Evolutionary conservation across 2,329 filamentous ascomycete species (phyloP).

Genomic region (Talaromyces rugulosus): DNA sequence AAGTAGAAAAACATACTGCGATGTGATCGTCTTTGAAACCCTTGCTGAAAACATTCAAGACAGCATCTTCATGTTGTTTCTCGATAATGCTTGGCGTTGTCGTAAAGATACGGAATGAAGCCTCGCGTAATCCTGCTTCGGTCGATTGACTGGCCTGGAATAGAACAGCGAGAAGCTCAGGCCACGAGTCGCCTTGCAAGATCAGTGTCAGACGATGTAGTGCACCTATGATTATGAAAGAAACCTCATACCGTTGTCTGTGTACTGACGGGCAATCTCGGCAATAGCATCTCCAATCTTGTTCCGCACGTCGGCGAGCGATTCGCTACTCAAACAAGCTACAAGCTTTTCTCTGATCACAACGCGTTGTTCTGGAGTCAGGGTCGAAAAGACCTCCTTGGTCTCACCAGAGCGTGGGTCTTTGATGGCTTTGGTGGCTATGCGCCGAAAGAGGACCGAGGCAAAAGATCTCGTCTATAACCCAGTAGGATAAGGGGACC

Average conservation of each 20-base stretch:
- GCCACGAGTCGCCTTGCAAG: constrained; percentile 71
- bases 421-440: constrained; percentile 85
- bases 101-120: constrained; percentile 90
- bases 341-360: constrained; percentile 82
- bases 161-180: constrained; percentile 77
- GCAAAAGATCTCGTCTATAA: constrained; percentile 80
- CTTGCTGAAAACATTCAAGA: constrained; percentile 80
- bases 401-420: constrained; percentile 62
- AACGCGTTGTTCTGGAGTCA: constrained; percentile 67
- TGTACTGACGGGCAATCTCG: constrained; percentile 90
- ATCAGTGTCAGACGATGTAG: neutral
- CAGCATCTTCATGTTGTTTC: constrained; percentile 88
- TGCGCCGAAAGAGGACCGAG: constrained; percentile 89
- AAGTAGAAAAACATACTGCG: constrained; percentile 50
- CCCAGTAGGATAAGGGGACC: neutral
- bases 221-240: neutral
- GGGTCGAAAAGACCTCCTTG: constrained; percentile 79
- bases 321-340: constrained; percentile 69
- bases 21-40: constrained; percentile 89
- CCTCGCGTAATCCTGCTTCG: constrained; percentile 81
- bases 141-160: constrained; percentile 87
- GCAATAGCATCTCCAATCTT: constrained; percentile 98
- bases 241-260: constrained; percentile 70
- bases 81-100: constrained; percentile 95
- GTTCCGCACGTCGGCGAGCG: constrained; percentile 72